Conservation (phyloP, 2,329 filamentous ascomycete genomes). For the Aspergillus proliferans region DNA sequence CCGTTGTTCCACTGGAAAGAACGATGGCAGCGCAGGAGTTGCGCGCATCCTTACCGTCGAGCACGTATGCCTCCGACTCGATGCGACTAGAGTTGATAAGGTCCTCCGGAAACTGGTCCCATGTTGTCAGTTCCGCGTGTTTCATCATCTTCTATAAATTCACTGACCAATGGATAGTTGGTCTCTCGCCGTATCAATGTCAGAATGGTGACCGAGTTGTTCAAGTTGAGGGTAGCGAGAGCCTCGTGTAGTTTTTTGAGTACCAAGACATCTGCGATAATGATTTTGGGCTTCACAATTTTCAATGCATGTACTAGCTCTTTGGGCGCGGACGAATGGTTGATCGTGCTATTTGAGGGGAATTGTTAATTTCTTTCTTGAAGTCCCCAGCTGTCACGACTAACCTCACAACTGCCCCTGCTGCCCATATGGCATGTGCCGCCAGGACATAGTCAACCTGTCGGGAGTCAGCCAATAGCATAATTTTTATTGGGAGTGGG, state of each 20-base stretch:
- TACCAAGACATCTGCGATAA: slow-evolving; percentile 1
- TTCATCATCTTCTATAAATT: too few species aligned
- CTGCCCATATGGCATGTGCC: slow-evolving; percentile 9
- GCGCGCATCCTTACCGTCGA: slow-evolving; percentile 1
- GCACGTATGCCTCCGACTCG: not conserved
- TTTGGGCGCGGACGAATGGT: slow-evolving; percentile 4
- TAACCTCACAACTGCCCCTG: slow-evolving; percentile 11
- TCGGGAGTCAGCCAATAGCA: too few species aligned
- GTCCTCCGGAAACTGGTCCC: not conserved
- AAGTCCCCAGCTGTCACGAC: too few species aligned
- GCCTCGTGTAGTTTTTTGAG: not conserved
- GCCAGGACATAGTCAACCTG: slow-evolving; percentile 8
- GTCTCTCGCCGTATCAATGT: not conserved
- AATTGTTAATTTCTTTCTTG: too few species aligned
- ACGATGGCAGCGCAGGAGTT: slow-evolving; percentile 7
- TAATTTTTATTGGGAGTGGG: too few species aligned
- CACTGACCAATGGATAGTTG: not conserved
- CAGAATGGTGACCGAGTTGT: too few species aligned
- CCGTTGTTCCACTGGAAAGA: slow-evolving; percentile 11
- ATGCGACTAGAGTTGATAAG: not conserved
- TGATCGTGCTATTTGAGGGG: slow-evolving; percentile 6
- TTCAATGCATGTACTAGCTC: slow-evolving; percentile 10
- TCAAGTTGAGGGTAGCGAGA: not conserved
- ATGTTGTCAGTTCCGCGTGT: not conserved
- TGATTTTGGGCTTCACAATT: slow-evolving; percentile 3